These are phyloP conservation scores for Xylaria sp. DNA, from an alignment of 2,329 filamentous ascomycete genomes.

Conservation along the genomic window DNA sequence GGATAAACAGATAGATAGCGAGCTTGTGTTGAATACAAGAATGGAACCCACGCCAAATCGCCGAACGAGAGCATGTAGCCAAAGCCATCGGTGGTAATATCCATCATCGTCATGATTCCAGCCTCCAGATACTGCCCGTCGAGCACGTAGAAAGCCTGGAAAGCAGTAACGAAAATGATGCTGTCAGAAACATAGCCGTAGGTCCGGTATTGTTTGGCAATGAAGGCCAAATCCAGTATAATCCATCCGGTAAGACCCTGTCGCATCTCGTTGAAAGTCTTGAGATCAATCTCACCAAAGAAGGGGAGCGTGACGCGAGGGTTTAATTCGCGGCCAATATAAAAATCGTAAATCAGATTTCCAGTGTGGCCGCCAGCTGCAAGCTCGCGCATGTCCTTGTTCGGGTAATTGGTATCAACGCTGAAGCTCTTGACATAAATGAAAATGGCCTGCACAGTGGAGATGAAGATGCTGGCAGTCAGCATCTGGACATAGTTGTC, in stretches of 20 bases:
- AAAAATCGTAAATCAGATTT: slow-evolving; percentile 93
- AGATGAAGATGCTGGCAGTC: slow-evolving; percentile 80
- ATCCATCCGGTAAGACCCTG: slow-evolving; percentile 91
- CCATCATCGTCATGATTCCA: slow-evolving; percentile 90
- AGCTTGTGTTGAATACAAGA: slow-evolving; percentile 83
- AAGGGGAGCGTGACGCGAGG: slow-evolving; percentile 80
- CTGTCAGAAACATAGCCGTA: slow-evolving; percentile 86
- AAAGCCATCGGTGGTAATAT: slow-evolving; percentile 91
- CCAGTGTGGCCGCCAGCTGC: slow-evolving; percentile 82
- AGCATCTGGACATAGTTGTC: slow-evolving; percentile 88
- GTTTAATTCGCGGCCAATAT: slow-evolving; percentile 94
- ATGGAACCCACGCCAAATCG: slow-evolving; percentile 91
- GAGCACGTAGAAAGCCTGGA: slow-evolving; percentile 83
- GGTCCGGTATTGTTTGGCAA: slow-evolving; percentile 85
- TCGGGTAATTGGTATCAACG: slow-evolving; percentile 69
- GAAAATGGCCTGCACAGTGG: slow-evolving; percentile 73
- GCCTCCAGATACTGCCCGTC: slow-evolving; percentile 88
- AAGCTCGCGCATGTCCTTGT: slow-evolving; percentile 75
- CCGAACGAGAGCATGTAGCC: slow-evolving; percentile 95
- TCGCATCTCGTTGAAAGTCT: slow-evolving; percentile 85
- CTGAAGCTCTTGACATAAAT: slow-evolving; percentile 83
- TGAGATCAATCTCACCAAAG: slow-evolving; percentile 87
- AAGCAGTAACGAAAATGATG: slow-evolving; percentile 76
- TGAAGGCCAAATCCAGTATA: slow-evolving; percentile 81
- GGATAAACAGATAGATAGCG: slow-evolving; percentile 87